Evolutionary conservation across 768 basidiomycete genomes (phyloP), one percentile per base, ranked within the genome.

Genomic region (Tylopilus balloui): DNA sequence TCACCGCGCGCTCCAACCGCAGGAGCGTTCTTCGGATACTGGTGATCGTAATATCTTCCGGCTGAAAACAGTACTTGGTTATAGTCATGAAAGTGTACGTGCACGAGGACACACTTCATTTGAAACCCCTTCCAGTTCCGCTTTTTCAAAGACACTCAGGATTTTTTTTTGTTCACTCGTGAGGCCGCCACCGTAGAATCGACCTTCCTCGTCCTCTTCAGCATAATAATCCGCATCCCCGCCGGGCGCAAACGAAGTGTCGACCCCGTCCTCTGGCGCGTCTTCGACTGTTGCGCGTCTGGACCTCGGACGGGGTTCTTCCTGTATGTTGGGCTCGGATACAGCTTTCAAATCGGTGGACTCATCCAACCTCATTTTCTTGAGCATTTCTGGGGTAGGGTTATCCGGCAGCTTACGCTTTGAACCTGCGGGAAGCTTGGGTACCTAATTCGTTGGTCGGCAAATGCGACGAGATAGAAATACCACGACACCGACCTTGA

Each of bases 91-190:
- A 17, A 44, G 3, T 15, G 23, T 17, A 28, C 31, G 48, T 40
- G 31, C 12, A 45, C 34, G 25, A 44, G 36, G 42, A 74, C 84
- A 62, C 68, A 90, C 91, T 52, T 86, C 84, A 45, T 85, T 84
- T 36, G 78, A 75, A 15, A 72, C 75, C 17, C 78, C 83, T 35
- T 83, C 81, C 9, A 77, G 79, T 38, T 76, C 81, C 6, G 83
- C 78, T 43, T 71, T 77, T 57, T 98, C 95, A 65, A 99, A 95
- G 51, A 99, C 94, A 56, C 89, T 92, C 49, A 99, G 64, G 32
- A 99, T 98, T 48, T 93, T 85, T 64, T 97, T 94, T 72, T 99
- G 96, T 63, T 93, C 87, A 32, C 76, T 78, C 2, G 92, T 94
- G 52, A 99, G 71, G 2, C 96, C 96, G 1, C 94, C 92, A 32